Evolutionary conservation across 805 yeast species (phyloP).

Genomic region (Lipomyces spencermartinsiae): DNA sequence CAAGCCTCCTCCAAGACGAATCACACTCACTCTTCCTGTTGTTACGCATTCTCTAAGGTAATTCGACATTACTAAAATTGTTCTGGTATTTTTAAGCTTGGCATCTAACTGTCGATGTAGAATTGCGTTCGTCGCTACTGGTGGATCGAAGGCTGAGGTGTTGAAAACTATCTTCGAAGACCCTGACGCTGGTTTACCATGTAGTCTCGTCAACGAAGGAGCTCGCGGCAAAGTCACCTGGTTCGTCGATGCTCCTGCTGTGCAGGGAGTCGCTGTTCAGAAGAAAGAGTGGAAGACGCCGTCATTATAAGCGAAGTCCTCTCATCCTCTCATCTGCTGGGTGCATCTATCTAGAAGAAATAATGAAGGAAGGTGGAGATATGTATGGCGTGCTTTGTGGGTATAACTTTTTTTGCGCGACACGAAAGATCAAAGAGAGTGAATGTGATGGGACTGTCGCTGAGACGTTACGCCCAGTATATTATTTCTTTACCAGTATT

Average conservation of each 20-base stretch:
- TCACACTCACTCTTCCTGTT: conserved; percentile 91
- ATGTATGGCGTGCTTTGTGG: not conserved
- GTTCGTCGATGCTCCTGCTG: conserved; percentile 82
- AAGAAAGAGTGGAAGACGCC: conserved; percentile 39
- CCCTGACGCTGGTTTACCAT: conserved; percentile 95
- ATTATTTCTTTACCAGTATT: not conserved
- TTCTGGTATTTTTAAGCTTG: not conserved
- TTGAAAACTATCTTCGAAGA: conserved; percentile 92
- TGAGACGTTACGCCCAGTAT: not conserved
- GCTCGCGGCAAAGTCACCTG: conserved; percentile 97
- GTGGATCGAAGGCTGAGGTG: conserved; percentile 92
- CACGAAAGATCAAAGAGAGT: not conserved
- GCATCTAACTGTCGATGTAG: conserved; percentile 43
- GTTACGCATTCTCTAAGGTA: conserved; percentile 73
- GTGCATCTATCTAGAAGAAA: not conserved
- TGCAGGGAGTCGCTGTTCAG: conserved; percentile 39
- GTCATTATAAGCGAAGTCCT: conserved; percentile 16
- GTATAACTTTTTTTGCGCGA: not conserved
- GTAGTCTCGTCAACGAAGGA: conserved; percentile 89
- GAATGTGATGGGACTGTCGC: not conserved
- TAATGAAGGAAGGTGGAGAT: not conserved
- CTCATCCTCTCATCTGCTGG: not conserved
- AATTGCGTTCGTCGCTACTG: conserved; percentile 95
- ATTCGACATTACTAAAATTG: not conserved
- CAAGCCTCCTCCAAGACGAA: conserved; percentile 81